A percentile compares a stretch with the other conserved stretches of the same genome.
phyloP scores from a whole-genome alignment of 495 filamentous ascomycete species.

The Penicillium mononematosum region DNA sequence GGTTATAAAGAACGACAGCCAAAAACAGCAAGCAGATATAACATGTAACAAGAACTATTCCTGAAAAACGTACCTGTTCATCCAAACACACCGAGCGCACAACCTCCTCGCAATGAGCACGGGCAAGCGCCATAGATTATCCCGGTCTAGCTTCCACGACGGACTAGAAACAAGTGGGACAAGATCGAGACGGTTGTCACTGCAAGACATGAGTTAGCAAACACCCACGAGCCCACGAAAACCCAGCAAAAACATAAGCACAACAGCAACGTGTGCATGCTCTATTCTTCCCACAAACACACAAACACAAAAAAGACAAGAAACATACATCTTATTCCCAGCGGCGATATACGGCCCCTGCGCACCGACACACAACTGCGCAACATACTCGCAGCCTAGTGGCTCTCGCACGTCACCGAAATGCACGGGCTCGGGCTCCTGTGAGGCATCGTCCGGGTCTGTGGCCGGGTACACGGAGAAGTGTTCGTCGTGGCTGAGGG shows the following conservation, averaged over 20 bases:
- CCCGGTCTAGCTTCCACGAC: slow-evolving; percentile 61
- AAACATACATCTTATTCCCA: slow-evolving; percentile 44
- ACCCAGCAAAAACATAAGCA: not conserved
- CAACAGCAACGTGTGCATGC: not conserved
- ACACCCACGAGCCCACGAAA: not conserved
- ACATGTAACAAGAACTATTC: not conserved
- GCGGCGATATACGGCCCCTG: slow-evolving; percentile 45
- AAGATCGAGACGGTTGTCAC: slow-evolving; percentile 64
- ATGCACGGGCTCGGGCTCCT: slow-evolving; percentile 51
- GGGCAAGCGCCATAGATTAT: slow-evolving; percentile 63
- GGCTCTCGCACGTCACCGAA: slow-evolving; percentile 74
- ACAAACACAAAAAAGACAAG: not conserved
- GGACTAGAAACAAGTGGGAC: slow-evolving; percentile 58
- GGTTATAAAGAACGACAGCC: not conserved
- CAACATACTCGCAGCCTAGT: slow-evolving; percentile 79
- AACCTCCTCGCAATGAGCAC: slow-evolving; percentile 81
- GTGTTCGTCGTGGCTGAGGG: slow-evolving; percentile 75
- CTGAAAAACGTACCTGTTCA: slow-evolving; percentile 52
- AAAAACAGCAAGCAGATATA: slow-evolving; percentile 1
- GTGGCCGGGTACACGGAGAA: slow-evolving; percentile 75
- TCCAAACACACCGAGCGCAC: slow-evolving; percentile 75
- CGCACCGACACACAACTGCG: slow-evolving; percentile 64
- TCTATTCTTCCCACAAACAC: not conserved
- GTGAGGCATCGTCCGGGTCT: slow-evolving; percentile 52
- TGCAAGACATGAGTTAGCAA: slow-evolving; percentile 28